Conservation (phyloP, 2,329 filamentous ascomycete genomes). For the Pyricularia sp. region DNA sequence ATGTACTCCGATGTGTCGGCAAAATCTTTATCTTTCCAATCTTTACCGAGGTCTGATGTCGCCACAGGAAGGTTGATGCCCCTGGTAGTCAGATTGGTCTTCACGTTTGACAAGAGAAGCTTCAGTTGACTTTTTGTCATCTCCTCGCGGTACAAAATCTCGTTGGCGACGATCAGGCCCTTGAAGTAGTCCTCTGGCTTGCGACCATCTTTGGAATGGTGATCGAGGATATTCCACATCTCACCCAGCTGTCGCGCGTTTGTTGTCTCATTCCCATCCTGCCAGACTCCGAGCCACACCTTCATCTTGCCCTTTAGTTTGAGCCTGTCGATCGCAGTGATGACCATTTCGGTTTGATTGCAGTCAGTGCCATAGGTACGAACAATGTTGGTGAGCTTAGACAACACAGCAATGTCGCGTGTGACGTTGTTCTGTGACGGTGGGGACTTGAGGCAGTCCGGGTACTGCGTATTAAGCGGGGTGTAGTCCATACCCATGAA, state of each 20-base stretch:
- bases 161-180: conserved; percentile 71
- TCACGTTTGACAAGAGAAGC: conserved; percentile 52
- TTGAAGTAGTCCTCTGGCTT: conserved; percentile 50
- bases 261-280: conserved; percentile 71
- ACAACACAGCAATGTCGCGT: conserved; percentile 77
- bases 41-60: conserved; percentile 78
- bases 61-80: conserved; percentile 63
- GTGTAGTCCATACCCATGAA: conserved; percentile 96
- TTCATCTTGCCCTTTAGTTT: conserved; percentile 62
- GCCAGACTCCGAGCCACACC: conserved; percentile 91
- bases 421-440: conserved; percentile 93
- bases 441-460: conserved; percentile 61
- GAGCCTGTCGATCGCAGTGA: conserved; percentile 67
- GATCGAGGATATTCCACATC: conserved; percentile 72
- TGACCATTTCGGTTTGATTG: conserved; percentile 90
- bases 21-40: conserved; percentile 60
- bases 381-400: conserved; percentile 76
- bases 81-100: conserved; percentile 55
- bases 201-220: conserved; percentile 31
- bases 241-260: conserved; percentile 70
- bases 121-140: conserved; percentile 54
- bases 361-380: conserved; percentile 92
- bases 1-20: conserved; percentile 66
- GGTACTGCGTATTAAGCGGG: conserved; percentile 80
- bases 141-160: conserved; percentile 64